Base-by-base conservation (phyloP, 768 basidiomycete species). In the Boletus rubropictus region DNA sequence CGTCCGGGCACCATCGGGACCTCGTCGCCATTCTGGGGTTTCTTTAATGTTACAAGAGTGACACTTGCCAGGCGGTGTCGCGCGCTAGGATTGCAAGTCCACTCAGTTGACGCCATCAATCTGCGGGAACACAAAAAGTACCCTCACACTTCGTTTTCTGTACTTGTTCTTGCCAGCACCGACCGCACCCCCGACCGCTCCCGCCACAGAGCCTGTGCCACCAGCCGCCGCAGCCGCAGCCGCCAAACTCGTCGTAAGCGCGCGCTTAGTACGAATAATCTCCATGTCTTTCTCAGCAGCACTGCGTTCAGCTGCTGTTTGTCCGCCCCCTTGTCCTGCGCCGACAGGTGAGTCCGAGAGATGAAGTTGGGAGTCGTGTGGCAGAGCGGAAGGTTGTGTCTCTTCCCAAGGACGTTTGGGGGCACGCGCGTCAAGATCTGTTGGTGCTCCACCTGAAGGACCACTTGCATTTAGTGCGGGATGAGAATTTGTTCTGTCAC, bases 41-140 rank as follows among this genome's bases (percentile, higher is more conserved):
- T 90, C 88, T 49, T 84, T 74, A 46, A 89, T 89, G 67, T 88
- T 86, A 63, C 88, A 90, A 27, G 88, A 89, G 66, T 89, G 86
- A 58, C 88, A 90, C 61, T 89, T 88, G 9, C 87, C 87, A 5
- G 88, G 88, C 15, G 88, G 88, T 31, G 84, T 87, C 36, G 88
- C 86, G 55, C 88, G 81, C 88, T 90, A 68, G 22, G 60, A 60
- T 68, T 64, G 62, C 53, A 54, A 54, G 41, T 50, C 40, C 42
- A 55, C 41, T 57, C 42, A 66, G 53, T 50, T 5, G 45, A 47
- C 44, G 51, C 20, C 43, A 35, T 32, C 34, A 28, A 4, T 35
- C n/a, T 27, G 42, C 5, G 15, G 24, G 51, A 38, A 39, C 20
- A 32, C 31, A 47, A 44, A 24, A 54, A 51, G 31, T 28, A 45